These are phyloP conservation scores for Fomitopsis palustris DNA, from an alignment of 1,284 basidiomycete species.

Conservation along the genomic window DNA sequence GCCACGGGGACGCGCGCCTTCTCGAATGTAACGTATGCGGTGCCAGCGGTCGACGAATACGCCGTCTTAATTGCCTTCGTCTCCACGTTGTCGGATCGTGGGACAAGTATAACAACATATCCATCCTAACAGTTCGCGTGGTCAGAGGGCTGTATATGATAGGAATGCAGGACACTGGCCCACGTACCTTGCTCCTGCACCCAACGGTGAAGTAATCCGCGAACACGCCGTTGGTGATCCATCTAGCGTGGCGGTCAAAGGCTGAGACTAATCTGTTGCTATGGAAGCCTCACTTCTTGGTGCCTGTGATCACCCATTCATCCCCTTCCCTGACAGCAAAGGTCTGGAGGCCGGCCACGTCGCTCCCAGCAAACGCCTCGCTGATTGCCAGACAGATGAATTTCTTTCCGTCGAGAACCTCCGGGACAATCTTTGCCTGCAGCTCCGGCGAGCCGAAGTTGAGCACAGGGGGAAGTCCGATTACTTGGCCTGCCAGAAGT, in stretches of 20 bases:
- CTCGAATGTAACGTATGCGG: conserved; percentile 91
- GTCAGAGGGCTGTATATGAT: not conserved
- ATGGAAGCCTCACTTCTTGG: conserved; percentile 62
- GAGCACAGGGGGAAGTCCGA: conserved; percentile 80
- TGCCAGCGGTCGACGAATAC: conserved; percentile 84
- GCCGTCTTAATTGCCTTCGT: conserved; percentile 92
- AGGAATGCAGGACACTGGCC: not conserved
- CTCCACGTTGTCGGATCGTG: conserved; percentile 74
- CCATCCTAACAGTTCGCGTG: conserved; percentile 48
- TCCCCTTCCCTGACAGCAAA: conserved; percentile 83
- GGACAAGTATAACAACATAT: conserved; percentile 86
- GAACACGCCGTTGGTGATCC: conserved; percentile 92
- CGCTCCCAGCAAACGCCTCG: conserved; percentile 90
- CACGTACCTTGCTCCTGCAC: conserved; percentile 59
- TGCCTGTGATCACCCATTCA: conserved; percentile 84
- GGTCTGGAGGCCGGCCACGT: conserved; percentile 83
- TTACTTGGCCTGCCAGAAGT: conserved; percentile 77
- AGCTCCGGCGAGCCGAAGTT: conserved; percentile 84
- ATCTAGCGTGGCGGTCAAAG: conserved; percentile 39
- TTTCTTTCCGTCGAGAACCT: conserved; percentile 79
- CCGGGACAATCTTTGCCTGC: conserved; percentile 62
- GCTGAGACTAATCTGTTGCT: not conserved
- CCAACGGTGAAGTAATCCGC: conserved; percentile 80
- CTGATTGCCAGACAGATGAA: conserved; percentile 72
- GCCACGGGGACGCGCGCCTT: conserved; percentile 84